Conservation (phyloP, 139 green algal species). For the Chlorella sp. region DNA sequence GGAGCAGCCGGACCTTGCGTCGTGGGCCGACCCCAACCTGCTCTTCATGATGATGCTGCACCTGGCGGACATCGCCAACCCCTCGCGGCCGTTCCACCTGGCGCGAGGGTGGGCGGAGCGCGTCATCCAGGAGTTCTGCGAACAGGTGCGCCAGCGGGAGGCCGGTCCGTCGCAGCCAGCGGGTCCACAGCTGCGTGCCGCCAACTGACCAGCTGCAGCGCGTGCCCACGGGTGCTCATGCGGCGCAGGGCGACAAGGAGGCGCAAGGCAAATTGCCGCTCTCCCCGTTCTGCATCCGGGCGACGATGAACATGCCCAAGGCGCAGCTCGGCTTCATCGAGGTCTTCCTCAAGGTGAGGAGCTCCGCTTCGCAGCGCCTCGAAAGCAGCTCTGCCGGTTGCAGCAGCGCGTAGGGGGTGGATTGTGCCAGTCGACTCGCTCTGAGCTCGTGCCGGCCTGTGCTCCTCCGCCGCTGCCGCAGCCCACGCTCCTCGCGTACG, state of each 20-base stretch:
- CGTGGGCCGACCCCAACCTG: slow-evolving; percentile 45
- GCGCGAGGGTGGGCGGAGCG: slow-evolving; percentile 48
- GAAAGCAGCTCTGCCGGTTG: neutral
- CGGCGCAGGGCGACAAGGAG: slow-evolving; percentile 63
- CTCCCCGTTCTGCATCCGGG: slow-evolving; percentile 59
- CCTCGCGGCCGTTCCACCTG: slow-evolving; percentile 43
- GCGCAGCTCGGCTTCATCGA: slow-evolving; percentile 62
- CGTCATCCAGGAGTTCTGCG: slow-evolving; percentile 55
- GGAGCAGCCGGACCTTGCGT: slow-evolving; percentile 24
- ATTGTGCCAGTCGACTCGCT: neutral
- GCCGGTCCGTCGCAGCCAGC: neutral
- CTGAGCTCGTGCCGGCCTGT: neutral
- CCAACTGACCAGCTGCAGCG: neutral
- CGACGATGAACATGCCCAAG: slow-evolving; percentile 49
- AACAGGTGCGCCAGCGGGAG: slow-evolving; percentile 54
- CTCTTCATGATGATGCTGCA: slow-evolving; percentile 54
- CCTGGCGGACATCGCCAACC: slow-evolving; percentile 57
- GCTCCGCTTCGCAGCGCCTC: neutral
- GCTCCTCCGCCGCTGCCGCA: neutral
- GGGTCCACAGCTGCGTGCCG: neutral
- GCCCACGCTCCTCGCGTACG: slow-evolving; percentile 41
- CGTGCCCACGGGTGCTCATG: neutral
- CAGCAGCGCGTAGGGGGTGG: neutral
- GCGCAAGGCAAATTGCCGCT: slow-evolving; percentile 43
- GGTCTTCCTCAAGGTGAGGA: slow-evolving; percentile 45